Evolutionary conservation across 2,329 filamentous ascomycete species (phyloP).

Genomic region (Fusarium sp.): DNA sequence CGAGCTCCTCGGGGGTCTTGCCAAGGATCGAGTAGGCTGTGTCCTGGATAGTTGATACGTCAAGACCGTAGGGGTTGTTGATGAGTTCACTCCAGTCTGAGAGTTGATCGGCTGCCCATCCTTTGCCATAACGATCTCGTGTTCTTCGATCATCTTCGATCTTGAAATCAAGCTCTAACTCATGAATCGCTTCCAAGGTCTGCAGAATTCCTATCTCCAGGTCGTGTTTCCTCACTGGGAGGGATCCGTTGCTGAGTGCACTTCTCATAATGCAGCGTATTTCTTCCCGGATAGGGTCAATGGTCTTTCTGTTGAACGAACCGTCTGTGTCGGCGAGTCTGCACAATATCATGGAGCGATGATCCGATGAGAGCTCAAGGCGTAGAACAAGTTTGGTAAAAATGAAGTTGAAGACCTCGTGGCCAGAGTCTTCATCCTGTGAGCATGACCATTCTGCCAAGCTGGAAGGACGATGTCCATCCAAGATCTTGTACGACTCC

Average conservation of each 20-base stretch:
- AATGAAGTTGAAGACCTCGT: constrained; percentile 12
- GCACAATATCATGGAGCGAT: constrained; percentile 6
- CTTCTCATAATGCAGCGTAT: constrained; percentile 26
- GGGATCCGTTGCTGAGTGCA: background rate
- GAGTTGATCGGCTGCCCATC: constrained; percentile 28
- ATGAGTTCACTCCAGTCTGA: constrained; percentile 30
- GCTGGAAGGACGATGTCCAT: constrained; percentile 9
- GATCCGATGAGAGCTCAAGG: constrained; percentile 16
- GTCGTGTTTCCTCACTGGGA: constrained; percentile 1
- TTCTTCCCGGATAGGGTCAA: constrained; percentile 36
- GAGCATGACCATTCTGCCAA: constrained; percentile 10
- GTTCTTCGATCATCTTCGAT: background rate
- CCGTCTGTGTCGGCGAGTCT: constrained; percentile 16
- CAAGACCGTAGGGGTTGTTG: constrained; percentile 34
- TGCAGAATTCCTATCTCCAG: constrained; percentile 35
- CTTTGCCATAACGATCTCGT: background rate
- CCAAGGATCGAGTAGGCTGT: constrained; percentile 29
- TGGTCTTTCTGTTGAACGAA: background rate
- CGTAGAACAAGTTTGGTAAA: constrained; percentile 17
- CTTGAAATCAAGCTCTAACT: background rate
- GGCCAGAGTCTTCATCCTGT: background rate
- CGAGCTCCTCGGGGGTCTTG: constrained; percentile 19
- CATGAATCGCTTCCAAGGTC: constrained; percentile 29
- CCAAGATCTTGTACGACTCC: constrained; percentile 4
- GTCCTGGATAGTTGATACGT: constrained; percentile 38